Evolutionary conservation across 805 yeast species (phyloP), one percentile per base, ranked within the genome.

Genomic region (Wickerhamomyces queroliae): DNA sequence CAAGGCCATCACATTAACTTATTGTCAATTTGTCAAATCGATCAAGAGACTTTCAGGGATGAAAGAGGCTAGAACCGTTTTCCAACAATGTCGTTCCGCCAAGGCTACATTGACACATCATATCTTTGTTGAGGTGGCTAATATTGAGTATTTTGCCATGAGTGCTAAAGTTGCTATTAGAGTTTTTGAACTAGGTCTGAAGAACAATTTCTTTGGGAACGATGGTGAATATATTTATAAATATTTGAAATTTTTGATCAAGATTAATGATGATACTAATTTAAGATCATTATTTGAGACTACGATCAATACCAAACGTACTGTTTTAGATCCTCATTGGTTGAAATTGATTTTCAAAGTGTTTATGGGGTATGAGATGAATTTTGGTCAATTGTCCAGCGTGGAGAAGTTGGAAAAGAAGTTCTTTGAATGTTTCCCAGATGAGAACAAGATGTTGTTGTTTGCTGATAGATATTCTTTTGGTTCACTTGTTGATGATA

Each of bases 221-320:
- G 73, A 78, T 45, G 82, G 83, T 5, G 74, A 70, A 19, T 90
- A 80, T 55, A 69, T 88, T 25, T 67, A 71, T 44, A 73, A 74
- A 36, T 91, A 91, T 58, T 64, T 91, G 49, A 75, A 81, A 44
- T 90, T 83, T 53, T 64, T 93, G 46, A 72, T 88, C 17, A 64
- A 72, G 43, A 68, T 74, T 21, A 83, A 82, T 54, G 90, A 79
- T 63, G 63, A 83, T 53, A 71, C 77, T 5, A 72, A 84, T 52
- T 84, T 89, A 15, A 81, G 91, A 49, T 85, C 88, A 8, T 69
- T 88, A 27, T 83, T 91, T 56, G 98, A 93, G 59, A 72, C 83
- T 4, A 78, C 89, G 0, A 68, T 83, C 9, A 76, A 81, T 9
- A 78, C 73, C 35, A 50, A 48, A 38, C 49, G 39, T 24, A 48